Evolutionary conservation across 352 stramenopile genomes (phyloP), one percentile per base, ranked within the genome.

Genomic region (Pythium vanterpoolii): DNA sequence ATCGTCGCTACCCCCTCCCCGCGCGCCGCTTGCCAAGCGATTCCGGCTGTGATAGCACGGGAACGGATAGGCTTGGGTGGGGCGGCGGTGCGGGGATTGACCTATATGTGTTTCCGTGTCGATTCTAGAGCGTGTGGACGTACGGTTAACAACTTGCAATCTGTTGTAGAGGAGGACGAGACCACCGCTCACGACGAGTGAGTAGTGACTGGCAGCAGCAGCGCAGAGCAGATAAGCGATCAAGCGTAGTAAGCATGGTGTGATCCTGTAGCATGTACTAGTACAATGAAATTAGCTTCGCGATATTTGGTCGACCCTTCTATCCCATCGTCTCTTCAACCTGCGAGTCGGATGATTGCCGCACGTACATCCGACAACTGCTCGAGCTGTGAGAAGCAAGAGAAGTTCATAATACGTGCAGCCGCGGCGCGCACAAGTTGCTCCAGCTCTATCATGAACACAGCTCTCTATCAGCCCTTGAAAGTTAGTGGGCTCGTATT

Each of bases 161-260:
- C 45, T 63, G 18, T 63, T 63, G 56, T 63, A 63, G 56, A 63
- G 3, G 46, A 63, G 3, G 54, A 61, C 4, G 54, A 53, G 43
- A 33, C 30, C 30, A 27, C 39, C 8, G 34, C 14, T n/a, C 21
- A 56, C 1, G 44, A 46, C 9, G 30, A 62, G 18, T 58, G 18
- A 58, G 21, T 18, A 24, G 38, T 18, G 38, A 18, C 38, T n/a
- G n/a, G n/a, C n/a, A 44, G 38, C 16, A 44, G 3, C 38, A 2
- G 8, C 14, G 38, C 38, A 44, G n/a, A 26, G 42, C 24, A 27
- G 27, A 54, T 21, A 18, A 26, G n/a, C 33, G 19, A 42, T 42
- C 46, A 38, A 40, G 21, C 3, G 46, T 18, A 10, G 2, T n/a
- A 5, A 18, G 42, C 13, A 26, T n/a, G 19, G 28, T 38, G 11